phyloP scores from a whole-genome alignment of 768 basidiomycete species.

The Mycena vulgaris region DNA sequence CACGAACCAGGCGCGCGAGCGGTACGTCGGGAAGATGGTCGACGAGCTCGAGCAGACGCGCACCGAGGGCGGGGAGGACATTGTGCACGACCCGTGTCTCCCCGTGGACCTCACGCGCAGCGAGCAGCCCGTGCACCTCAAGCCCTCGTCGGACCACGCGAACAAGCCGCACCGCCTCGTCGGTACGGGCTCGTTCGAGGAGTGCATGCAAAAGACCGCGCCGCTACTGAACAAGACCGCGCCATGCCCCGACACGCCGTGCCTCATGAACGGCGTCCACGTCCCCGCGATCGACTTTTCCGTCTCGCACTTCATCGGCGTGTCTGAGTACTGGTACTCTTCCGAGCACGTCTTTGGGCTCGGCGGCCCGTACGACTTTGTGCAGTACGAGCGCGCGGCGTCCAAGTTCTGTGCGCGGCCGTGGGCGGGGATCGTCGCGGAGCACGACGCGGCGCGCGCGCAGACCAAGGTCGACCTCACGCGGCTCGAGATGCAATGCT shows the following conservation, averaged over 20 bases:
- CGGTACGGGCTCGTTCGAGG: conserved; percentile 93
- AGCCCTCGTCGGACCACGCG: conserved; percentile 58
- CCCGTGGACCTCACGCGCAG: conserved; percentile 79
- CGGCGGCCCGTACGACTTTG: conserved; percentile 96
- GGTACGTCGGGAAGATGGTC: conserved; percentile 85
- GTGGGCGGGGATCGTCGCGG: conserved; percentile 82
- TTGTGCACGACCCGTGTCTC: conserved; percentile 91
- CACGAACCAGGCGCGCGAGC: conserved; percentile 95
- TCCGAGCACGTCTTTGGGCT: conserved; percentile 97
- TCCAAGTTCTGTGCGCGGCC: conserved; percentile 84
- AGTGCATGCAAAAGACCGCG: conserved; percentile 81
- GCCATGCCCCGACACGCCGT: conserved; percentile 88
- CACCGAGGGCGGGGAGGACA: conserved; percentile 46
- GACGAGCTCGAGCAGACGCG: conserved; percentile 66
- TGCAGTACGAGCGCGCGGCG: conserved; percentile 96
- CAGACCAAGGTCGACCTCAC: conserved; percentile 80
- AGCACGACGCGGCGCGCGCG: conserved; percentile 72
- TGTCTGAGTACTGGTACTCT: conserved; percentile 99
- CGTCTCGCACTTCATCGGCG: conserved; percentile 94
- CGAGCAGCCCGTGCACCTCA: conserved; percentile 67
- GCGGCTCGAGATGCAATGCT: conserved; percentile 96
- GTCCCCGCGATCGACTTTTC: conserved; percentile 96
- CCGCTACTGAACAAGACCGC: conserved; percentile 88
- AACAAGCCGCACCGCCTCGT: conserved; percentile 72
- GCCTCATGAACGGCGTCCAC: conserved; percentile 94